Evolutionary conservation across 2,329 filamentous ascomycete genomes (phyloP).

Genomic region (Rugonectria rugulosa): DNA sequence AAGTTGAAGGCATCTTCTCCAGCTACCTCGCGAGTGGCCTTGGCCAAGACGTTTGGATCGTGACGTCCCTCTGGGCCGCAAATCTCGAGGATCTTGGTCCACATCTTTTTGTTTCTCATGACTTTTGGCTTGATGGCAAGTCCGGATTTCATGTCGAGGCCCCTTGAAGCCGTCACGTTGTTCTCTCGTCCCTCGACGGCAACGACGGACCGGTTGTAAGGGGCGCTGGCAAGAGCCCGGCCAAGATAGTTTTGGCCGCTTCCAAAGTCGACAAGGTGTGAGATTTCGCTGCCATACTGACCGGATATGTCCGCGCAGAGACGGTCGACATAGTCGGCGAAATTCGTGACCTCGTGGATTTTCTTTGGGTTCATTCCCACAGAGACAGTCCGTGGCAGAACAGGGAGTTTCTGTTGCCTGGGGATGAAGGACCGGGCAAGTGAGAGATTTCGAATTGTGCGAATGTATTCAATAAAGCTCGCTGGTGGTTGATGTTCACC

Average conservation of each 20-base stretch:
- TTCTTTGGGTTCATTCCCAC: slow-evolving; percentile 98
- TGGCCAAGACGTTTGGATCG: slow-evolving; percentile 49
- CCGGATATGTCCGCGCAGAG: slow-evolving; percentile 65
- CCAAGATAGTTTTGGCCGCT: slow-evolving; percentile 97
- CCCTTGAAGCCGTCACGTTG: slow-evolving; percentile 86
- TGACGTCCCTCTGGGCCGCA: slow-evolving; percentile 43
- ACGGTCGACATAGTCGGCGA: slow-evolving; percentile 81
- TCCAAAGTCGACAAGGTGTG: slow-evolving; percentile 94
- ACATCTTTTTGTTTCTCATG: slow-evolving; percentile 85
- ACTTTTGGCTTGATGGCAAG: slow-evolving; percentile 76
- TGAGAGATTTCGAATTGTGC: slow-evolving; percentile 72
- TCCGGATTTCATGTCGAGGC: slow-evolving; percentile 83
- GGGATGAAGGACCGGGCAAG: slow-evolving; percentile 68
- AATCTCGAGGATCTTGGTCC: slow-evolving; percentile 58
- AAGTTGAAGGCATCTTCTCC: slow-evolving; percentile 50
- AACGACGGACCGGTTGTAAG: slow-evolving; percentile 86
- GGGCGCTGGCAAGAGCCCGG: slow-evolving; percentile 81
- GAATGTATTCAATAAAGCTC: slow-evolving; percentile 76
- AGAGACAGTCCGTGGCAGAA: slow-evolving; percentile 74
- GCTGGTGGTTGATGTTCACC: slow-evolving; percentile 50
- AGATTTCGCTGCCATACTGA: slow-evolving; percentile 67
- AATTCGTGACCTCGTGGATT: slow-evolving; percentile 89
- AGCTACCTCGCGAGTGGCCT: slow-evolving; percentile 45
- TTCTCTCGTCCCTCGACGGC: slow-evolving; percentile 88
- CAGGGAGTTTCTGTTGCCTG: slow-evolving; percentile 54